A percentile compares a stretch with the other conserved stretches of the same genome.
Evolutionary conservation across 495 filamentous ascomycete genomes (phyloP).

Genomic region (Penicillium cosmopolitanum): DNA sequence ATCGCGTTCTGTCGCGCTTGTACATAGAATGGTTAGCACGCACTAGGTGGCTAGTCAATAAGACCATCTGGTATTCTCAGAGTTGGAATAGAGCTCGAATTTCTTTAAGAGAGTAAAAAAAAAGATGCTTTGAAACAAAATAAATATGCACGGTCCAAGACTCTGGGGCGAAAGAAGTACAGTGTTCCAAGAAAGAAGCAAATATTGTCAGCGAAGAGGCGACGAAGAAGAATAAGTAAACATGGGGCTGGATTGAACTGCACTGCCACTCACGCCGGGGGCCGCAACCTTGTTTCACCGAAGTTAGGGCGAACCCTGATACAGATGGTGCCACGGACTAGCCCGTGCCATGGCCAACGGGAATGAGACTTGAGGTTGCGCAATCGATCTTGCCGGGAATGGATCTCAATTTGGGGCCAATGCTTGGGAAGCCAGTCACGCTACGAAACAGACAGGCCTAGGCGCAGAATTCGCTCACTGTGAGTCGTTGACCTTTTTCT

Average conservation of each 20-base stretch:
- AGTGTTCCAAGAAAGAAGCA: not conserved
- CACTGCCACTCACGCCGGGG: not conserved
- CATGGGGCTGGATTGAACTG: not conserved
- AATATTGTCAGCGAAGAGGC: not conserved
- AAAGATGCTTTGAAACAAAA: not conserved
- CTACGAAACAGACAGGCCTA: not conserved
- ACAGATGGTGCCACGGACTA: conserved; percentile 1
- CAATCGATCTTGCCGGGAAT: not conserved
- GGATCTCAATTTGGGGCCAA: not conserved
- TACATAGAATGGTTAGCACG: no score
- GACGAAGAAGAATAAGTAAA: not conserved
- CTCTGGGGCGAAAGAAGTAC: not conserved
- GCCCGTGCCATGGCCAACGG: not conserved
- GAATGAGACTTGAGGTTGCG: conserved; percentile 5
- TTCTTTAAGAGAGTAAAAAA: no score
- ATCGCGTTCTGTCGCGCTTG: not conserved
- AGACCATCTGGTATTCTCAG: no score
- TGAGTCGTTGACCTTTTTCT: not conserved
- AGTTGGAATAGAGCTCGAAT: no score
- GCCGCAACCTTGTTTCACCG: conserved; percentile 6
- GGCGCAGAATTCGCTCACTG: not conserved
- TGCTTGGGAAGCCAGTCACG: not conserved
- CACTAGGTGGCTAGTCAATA: no score
- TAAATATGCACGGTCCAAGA: not conserved
- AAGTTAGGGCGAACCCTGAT: not conserved